phyloP scores from a whole-genome alignment of 2,329 filamentous ascomycete species.

The Uncinocarpus reesii region DNA sequence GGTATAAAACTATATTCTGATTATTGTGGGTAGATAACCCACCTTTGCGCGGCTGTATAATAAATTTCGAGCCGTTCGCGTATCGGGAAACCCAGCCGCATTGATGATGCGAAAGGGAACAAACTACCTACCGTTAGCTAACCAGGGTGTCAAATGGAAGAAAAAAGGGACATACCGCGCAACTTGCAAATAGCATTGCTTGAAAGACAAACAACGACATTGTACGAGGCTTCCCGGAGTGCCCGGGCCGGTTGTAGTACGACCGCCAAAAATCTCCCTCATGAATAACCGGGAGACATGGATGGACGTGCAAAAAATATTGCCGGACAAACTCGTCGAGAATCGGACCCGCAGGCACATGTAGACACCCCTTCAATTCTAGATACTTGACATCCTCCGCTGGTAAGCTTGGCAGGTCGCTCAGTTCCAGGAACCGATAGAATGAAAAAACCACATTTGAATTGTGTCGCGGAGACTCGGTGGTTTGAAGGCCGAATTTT shows the following conservation, averaged over 20 bases:
- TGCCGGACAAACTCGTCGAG: slow-evolving; percentile 41
- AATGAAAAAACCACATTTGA: slow-evolving; percentile 27
- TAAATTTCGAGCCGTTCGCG: slow-evolving; percentile 37
- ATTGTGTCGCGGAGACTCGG: slow-evolving; percentile 27
- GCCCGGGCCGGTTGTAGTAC: slow-evolving; percentile 10
- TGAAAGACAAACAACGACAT: slow-evolving; percentile 27
- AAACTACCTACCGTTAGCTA: slow-evolving; percentile 28
- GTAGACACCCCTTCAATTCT: slow-evolving; percentile 39
- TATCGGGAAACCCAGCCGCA: slow-evolving; percentile 33
- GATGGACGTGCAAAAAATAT: slow-evolving; percentile 27
- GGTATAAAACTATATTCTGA: neutral
- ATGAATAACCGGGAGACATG: slow-evolving; percentile 24
- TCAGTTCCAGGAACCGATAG: slow-evolving; percentile 20
- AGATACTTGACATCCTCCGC: slow-evolving; percentile 42
- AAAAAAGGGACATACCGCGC: slow-evolving; percentile 32
- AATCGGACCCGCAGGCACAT: slow-evolving; percentile 34
- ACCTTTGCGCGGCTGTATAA: slow-evolving; percentile 40
- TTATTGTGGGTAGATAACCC: slow-evolving; percentile 1
- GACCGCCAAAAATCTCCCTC: slow-evolving; percentile 40
- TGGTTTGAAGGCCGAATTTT: neutral
- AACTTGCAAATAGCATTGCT: slow-evolving; percentile 25
- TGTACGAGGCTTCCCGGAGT: slow-evolving; percentile 9
- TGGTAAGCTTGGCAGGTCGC: slow-evolving; percentile 17
- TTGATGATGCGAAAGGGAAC: slow-evolving; percentile 39
- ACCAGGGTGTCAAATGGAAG: slow-evolving; percentile 16